Evolutionary conservation across 768 basidiomycete species (phyloP), one percentile per base, ranked within the genome.

Genomic region (Mycena albidolilacea): DNA sequence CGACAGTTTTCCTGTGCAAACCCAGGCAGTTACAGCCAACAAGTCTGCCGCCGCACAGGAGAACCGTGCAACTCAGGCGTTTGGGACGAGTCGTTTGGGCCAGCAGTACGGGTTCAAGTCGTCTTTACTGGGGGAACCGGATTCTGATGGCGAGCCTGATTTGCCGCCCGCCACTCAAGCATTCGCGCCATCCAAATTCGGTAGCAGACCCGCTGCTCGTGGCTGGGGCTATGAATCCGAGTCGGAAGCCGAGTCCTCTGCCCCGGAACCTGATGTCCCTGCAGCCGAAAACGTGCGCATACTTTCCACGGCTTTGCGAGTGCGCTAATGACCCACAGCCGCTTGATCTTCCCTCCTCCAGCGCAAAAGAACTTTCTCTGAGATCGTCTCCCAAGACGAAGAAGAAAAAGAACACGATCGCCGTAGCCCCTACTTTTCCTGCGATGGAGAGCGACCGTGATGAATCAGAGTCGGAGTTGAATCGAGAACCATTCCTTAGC

Each of bases 21-120:
- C 76, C n/a, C 78, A 77, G 52, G 61, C 73, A 12, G 11, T 79
- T 23, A 72, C 61, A 8, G 23, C 44, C 41, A 54, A 35, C 52
- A 17, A 37, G 17, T 43, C 38, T 39, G 55, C 43, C n/a, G 66
- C 55, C 19, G 55, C 50, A 50, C 75, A 77, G 57, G 37, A 64
- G 67, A n/a, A 78, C 35, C 69, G 77, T 46, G 70, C 76, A 52
- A 87, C 83, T 4, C 88, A 88, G 69, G 73, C 77, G 23, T 89
- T 88, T 73, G 82, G 81, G 64, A 75, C 71, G 54, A 88, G 86
- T 74, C 72, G 79, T n/a, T 74, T 88, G 46, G 81, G 78, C 2
- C 78, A 79, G 61, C 64, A 67, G 15, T 74, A 77, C 30, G 57
- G 61, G 70, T 55, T 58, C 54, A 73, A 63, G 39, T 17, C 57